A percentile compares a stretch with the other conserved stretches of the same genome.
phyloP scores from a whole-genome alignment of 805 yeast species.

The Saccharomycopsis javanensis region DNA sequence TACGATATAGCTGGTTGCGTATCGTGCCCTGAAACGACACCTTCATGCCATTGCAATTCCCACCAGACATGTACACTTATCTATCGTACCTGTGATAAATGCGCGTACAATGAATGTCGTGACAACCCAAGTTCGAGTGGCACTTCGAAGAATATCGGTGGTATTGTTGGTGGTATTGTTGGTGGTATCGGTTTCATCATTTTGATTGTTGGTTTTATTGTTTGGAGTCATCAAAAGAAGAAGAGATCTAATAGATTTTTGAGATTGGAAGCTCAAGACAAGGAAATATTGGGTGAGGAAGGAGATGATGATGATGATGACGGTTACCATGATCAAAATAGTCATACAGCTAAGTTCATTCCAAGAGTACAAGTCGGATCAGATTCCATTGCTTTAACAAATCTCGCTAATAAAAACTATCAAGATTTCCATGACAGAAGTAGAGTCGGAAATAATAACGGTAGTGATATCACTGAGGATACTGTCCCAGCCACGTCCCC shows the following conservation, averaged over 20 bases:
- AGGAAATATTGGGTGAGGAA: constrained; percentile 12
- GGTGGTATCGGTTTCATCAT: constrained; percentile 15
- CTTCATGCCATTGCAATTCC: constrained; percentile 6
- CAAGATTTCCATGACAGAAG: not conserved
- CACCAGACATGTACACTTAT: constrained; percentile 7
- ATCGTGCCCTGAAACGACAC: constrained; percentile 4
- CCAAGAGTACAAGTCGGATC: not conserved
- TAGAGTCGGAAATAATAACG: not conserved
- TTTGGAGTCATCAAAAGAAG: constrained; percentile 17
- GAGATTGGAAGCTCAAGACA: constrained; percentile 17
- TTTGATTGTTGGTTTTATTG: constrained; percentile 11
- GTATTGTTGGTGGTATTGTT: constrained; percentile 18
- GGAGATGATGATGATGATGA: constrained; percentile 7
- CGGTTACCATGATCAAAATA: not conserved
- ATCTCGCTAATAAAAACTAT: not conserved
- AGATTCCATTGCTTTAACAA: not conserved
- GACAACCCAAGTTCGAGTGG: not conserved
- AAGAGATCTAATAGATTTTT: constrained; percentile 11
- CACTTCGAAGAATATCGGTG: constrained; percentile 16
- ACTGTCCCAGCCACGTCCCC: not conserved
- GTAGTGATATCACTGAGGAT: not conserved
- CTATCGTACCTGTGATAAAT: constrained; percentile 6
- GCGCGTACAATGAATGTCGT: constrained; percentile 9
- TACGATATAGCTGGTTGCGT: constrained; percentile 6
- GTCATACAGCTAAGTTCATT: not conserved